Base-by-base conservation (phyloP, 768 basidiomycete species). In the Auricularia heimuer region DNA sequence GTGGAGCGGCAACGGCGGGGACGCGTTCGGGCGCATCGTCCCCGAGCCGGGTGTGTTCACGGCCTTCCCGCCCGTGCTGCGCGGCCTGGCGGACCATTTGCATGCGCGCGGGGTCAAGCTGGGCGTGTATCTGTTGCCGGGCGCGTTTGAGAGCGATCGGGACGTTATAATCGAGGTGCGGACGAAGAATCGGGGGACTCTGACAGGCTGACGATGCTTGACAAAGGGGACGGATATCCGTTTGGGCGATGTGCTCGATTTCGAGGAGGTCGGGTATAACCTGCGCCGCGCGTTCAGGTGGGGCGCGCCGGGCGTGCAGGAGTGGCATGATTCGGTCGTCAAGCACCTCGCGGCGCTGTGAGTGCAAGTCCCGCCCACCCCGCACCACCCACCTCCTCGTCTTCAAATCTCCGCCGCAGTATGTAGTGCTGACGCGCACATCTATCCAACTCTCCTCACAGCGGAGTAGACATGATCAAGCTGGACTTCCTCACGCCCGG, bases 391-490 rank as follows among this genome's bases (percentile, higher is more conserved):
- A 29, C 24, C 24, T 29, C 24, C 24, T 29, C 24, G 24, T 29
- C 24, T 29, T 29, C 24, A 29, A 29, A 29, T 29, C 24, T 29
- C 24, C 24, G 24, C 24, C 24, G 24, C 24, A 29, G 24, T 29
- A 29, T 29, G 37, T n/a, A 34, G 24, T 11, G 34, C 62, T 21
- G 37, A 39, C 39, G 11, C 7, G 34, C 34, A 6, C 45, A 6
- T 29, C 24, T 29, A 29, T 29, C 24, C 24, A 29, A 29, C 2
- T 29, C 29, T 29, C 29, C 29, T 29, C 29, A 29, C 44, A 64
- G 63, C 34, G 63, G 63, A 1, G 63, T 64, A 1, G 63, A 64
- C 34, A 47, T 64, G 14, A 64, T 64, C 63, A 64, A 64, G 47
- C 47, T 64, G 3, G 63, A 64, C 35, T 64, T 64, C 24, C 18